These are phyloP conservation scores for Samsoniella hepiali DNA, from an alignment of 2,329 filamentous ascomycete genomes.

Conservation along the genomic window DNA sequence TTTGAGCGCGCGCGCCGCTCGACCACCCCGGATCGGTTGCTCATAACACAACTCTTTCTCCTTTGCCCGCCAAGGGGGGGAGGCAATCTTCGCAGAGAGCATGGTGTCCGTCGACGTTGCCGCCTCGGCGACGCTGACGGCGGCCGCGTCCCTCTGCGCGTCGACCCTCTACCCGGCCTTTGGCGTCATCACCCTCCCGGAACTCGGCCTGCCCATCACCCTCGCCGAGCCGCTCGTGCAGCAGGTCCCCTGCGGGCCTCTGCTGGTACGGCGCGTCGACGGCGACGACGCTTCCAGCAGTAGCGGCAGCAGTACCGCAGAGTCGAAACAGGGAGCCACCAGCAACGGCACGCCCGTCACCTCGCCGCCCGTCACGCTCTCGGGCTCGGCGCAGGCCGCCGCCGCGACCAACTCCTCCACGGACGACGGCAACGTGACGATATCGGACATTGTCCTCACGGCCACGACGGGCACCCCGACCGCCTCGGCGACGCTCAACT, in stretches of 20 bases:
- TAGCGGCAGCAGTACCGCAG: background rate
- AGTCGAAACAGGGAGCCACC: background rate
- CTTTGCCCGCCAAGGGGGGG: background rate
- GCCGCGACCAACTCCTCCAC: conserved; percentile 42
- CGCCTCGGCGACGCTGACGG: conserved; percentile 27
- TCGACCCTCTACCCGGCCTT: conserved; percentile 42
- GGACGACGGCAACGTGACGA: conserved; percentile 31
- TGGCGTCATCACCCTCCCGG: conserved; percentile 48
- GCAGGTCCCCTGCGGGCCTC: conserved; percentile 32
- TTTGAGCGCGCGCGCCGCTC: too few relatives aligned
- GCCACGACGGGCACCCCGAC: conserved; percentile 8
- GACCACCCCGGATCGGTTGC: too few relatives aligned
- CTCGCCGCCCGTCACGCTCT: background rate
- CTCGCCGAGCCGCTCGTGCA: conserved; percentile 59
- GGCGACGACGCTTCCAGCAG: background rate
- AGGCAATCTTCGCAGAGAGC: background rate
- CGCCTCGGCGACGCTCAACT: conserved; percentile 24
- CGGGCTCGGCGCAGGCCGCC: background rate
- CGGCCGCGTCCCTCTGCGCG: conserved; percentile 36
- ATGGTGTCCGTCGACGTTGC: conserved; percentile 18
- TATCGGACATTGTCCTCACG: conserved; percentile 8
- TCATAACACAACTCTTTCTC: background rate
- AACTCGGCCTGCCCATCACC: conserved; percentile 51
- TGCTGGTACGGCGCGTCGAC: conserved; percentile 23
- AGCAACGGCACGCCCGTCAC: background rate